Evolutionary conservation across 768 basidiomycete species (phyloP), one percentile per base, ranked within the genome.

Genomic region (Agrocybe praecox): DNA sequence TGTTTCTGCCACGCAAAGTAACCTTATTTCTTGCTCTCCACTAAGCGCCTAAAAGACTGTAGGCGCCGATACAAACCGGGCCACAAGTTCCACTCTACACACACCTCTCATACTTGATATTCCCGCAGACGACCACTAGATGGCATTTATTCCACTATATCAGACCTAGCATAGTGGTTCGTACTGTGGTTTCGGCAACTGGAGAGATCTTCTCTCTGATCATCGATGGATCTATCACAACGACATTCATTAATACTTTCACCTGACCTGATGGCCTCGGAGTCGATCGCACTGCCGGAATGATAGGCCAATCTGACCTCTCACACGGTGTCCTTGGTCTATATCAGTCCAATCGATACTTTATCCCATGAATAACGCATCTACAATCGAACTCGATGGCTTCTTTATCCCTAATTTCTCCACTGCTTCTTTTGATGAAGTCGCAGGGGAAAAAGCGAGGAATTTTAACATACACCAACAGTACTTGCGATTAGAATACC

Each of bases 101-200:
- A 32, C 29, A 22, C 46, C n/a, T n/a, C n/a, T n/a, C 19, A 34
- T 24, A 14, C 15, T 3, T 18, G 11, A 15, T n/a, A n/a, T 23
- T 32, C 24, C 26, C 1, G 7, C 8, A 19, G n/a, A 2, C 10
- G 32, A 9, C n/a, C n/a, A n/a, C 52, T 42, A 3, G 23, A 49
- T 6, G 14, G n/a, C n/a, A n/a, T n/a, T 11, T 29, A 24, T 19
- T 19, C 32, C 12, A 19, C 11, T 23, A 3, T 34, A 5, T 7
- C 65, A 63, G 65, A 15, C 63, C 60, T 12, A 65, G 64, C 26
- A 52, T 67, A 18, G 59, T 67, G 48, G 49, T 67, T 45, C 49
- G 63, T 43, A 56, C 60, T 8, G 55, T 63, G 21, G 60, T 55
- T 26, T 67, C 65, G 5, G 29, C 55, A 14, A 46, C 23, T 14